Conservation (phyloP, 345 rosid species). For the Orychophragmus violaceus region DNA sequence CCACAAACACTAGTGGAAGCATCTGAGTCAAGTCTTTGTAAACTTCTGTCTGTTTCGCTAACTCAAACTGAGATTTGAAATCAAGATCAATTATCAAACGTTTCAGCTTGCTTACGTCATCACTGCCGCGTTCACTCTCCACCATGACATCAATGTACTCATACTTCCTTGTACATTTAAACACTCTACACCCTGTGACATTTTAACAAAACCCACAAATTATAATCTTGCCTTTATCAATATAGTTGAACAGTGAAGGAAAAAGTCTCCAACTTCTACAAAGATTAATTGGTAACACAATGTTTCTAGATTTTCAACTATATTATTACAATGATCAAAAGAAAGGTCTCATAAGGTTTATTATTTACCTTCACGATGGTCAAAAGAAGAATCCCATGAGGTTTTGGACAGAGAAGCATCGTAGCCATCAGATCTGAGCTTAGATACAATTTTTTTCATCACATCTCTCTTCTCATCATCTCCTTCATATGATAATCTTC, state of each 20-base stretch:
- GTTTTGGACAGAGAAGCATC: constrained; percentile 33
- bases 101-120: not conserved
- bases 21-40: constrained; percentile 34
- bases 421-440: constrained; percentile 28
- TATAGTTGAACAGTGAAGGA: too few species aligned
- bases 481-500: constrained; percentile 11
- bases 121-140: not conserved
- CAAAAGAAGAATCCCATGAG: constrained; percentile 33
- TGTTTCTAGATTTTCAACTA: too few species aligned
- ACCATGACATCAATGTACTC: constrained; percentile 45
- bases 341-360: too few species aligned
- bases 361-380: constrained; percentile 30
- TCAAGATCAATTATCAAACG: constrained; percentile 51
- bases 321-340: too few species aligned
- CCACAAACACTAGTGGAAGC: constrained; percentile 40
- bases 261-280: not conserved
- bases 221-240: too few species aligned
- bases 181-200: constrained; percentile 31
- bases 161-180: constrained; percentile 28
- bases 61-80: constrained; percentile 50
- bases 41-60: constrained; percentile 35
- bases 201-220: not conserved
- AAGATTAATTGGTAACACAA: too few species aligned
- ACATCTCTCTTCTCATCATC: constrained; percentile 11
- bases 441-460: constrained; percentile 33